Conservation (phyloP, 2,329 filamentous ascomycete genomes). For the Seiridium cupressi region DNA sequence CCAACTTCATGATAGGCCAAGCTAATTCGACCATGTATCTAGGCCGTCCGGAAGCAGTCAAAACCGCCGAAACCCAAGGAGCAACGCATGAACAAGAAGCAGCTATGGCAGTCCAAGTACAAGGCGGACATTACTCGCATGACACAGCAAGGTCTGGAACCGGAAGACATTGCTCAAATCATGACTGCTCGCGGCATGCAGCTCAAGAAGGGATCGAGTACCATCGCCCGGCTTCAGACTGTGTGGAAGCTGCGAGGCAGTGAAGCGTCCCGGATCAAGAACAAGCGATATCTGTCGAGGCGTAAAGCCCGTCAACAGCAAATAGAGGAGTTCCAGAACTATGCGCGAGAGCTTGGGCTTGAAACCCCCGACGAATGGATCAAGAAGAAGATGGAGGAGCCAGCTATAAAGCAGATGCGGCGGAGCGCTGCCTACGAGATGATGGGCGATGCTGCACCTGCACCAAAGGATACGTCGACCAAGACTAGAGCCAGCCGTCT, state of each 20-base stretch:
- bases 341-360: constrained; percentile 7
- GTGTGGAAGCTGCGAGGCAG: constrained; percentile 11
- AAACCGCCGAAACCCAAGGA: constrained; percentile 14
- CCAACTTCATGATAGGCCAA: neutral
- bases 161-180: constrained; percentile 13
- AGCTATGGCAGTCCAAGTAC: neutral
- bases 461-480: neutral
- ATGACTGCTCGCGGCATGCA: constrained; percentile 15
- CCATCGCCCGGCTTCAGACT: constrained; percentile 16
- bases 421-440: constrained; percentile 1
- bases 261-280: neutral
- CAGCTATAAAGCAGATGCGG: neutral
- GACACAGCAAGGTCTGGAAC: constrained; percentile 14
- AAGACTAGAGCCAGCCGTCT: neutral
- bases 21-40: neutral
- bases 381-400: constrained; percentile 9
- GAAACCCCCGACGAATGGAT: constrained; percentile 7
- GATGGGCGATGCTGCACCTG: constrained; percentile 2
- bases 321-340: constrained; percentile 8
- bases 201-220: constrained; percentile 16
- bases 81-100: constrained; percentile 5
- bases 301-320: constrained; percentile 8
- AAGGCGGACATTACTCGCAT: constrained; percentile 17
- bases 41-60: constrained; percentile 15
- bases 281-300: constrained; percentile 7